Base-by-base conservation (phyloP, 768 basidiomycete species). In the Hygrocybe coccinea region DNA sequence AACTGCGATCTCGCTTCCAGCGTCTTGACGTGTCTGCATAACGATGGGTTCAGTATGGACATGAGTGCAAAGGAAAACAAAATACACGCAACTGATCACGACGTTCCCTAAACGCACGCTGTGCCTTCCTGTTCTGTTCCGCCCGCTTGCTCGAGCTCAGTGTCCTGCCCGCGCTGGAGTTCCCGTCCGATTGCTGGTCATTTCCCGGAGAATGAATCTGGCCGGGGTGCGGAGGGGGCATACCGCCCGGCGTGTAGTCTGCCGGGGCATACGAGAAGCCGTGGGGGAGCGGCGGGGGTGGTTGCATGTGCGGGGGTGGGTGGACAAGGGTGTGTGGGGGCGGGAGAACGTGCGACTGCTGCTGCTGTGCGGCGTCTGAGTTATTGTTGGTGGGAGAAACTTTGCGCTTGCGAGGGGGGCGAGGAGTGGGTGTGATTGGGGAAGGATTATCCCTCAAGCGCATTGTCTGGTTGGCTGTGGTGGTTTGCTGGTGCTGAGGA, bases 81-180 rank as follows among this genome's bases (percentile, higher is more conserved):
- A 55, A 3, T 54, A 56, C 34, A 80, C 87, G 71, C 49, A 46
- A 92, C 91, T 89, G 86, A 73, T 97, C 93, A 64, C 93, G 76
- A 29, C 93, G 83, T 67, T 94, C 89, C 57, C 93, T 76, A 70
- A 95, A 97, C 1, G 91, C 92, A 39, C 92, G 80, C 72, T 97
- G 93, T 0, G 93, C 93, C 69, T 93, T 94, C 62, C 93, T 80
- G 69, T 97, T 97, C 74, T 97, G 93, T 64, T 95, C 93, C 41
- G 93, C 93, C 9, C 93, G 82, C 66, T 93, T 94, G 67, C 85
- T 88, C 65, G 79, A 83, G 69, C 86, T 89, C 49, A 93, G 76
- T 10, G 82, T 71, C 46, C 90, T 76, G 17, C 71, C 69, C 11
- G 69, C 59, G 34, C 63, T 58, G 52, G 69, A 64, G 49, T 73